phyloP scores from a whole-genome alignment of 371 early-diverging fungal species.

The Mucor velutinosus region DNA sequence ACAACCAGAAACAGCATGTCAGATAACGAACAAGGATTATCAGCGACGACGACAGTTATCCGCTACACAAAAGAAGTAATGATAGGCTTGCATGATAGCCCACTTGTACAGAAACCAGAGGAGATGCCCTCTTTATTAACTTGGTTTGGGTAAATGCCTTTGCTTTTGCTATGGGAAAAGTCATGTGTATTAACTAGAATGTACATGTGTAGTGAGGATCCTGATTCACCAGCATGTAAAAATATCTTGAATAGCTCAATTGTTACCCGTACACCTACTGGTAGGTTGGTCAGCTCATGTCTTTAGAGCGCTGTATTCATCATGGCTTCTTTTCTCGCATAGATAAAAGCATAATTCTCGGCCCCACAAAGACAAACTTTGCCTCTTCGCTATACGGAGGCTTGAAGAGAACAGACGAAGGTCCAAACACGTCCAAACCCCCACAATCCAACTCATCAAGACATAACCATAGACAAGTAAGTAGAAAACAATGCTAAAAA shows the following conservation, averaged over 20 bases:
- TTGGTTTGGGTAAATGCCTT: slow-evolving; percentile 58
- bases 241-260: slow-evolving; percentile 37
- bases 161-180: background rate
- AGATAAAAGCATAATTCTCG: slow-evolving; percentile 57
- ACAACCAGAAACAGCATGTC: background rate
- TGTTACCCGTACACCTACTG: slow-evolving; percentile 30
- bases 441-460: slow-evolving; percentile 12
- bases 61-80: slow-evolving; percentile 55
- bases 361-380: slow-evolving; percentile 64
- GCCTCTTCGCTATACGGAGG: slow-evolving; percentile 57
- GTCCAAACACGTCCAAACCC: slow-evolving; percentile 17
- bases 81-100: slow-evolving; percentile 50
- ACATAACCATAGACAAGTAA: slow-evolving; percentile 28
- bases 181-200: background rate
- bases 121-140: slow-evolving; percentile 46
- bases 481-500: background rate
- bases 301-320: background rate
- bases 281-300: background rate
- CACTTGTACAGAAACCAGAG: slow-evolving; percentile 52
- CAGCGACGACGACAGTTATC: slow-evolving; percentile 15
- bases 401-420: slow-evolving; percentile 51
- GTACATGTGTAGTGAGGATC: slow-evolving; percentile 34
- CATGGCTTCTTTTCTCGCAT: background rate
- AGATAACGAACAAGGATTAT: background rate
- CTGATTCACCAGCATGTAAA: slow-evolving; percentile 37